phyloP scores from a whole-genome alignment of 2,329 filamentous ascomycete species.

The Calonectria pteridis region DNA sequence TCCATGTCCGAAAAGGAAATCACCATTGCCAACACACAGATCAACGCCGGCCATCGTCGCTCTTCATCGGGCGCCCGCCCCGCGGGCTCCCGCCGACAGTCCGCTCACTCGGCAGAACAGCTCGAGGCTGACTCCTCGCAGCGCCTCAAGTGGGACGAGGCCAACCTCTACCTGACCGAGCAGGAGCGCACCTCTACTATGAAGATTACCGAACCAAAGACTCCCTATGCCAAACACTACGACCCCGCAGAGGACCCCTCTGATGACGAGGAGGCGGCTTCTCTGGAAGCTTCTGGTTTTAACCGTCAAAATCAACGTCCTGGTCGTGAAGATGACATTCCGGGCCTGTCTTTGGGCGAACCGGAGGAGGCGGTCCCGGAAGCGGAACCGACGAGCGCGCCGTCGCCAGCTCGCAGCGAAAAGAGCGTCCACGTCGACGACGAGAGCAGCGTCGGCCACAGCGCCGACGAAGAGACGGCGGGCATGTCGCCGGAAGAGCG shows the following conservation, averaged over 20 bases:
- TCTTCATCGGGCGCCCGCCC: slow-evolving; percentile 78
- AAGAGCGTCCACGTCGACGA: slow-evolving; percentile 88
- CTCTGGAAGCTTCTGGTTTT: slow-evolving; percentile 46
- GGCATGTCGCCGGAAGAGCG: slow-evolving; percentile 77
- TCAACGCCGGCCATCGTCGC: slow-evolving; percentile 91
- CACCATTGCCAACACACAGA: slow-evolving; percentile 92
- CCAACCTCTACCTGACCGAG: slow-evolving; percentile 96
- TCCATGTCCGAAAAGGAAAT: slow-evolving; percentile 82
- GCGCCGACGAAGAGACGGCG: slow-evolving; percentile 67
- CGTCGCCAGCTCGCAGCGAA: slow-evolving; percentile 52
- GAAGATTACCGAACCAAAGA: slow-evolving; percentile 99
- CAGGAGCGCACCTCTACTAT: slow-evolving; percentile 95
- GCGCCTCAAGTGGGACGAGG: slow-evolving; percentile 97
- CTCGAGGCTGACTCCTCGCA: slow-evolving; percentile 68
- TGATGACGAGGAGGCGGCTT: slow-evolving; percentile 74
- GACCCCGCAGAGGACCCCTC: slow-evolving; percentile 90
- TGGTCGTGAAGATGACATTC: slow-evolving; percentile 80
- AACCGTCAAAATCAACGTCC: slow-evolving; percentile 52
- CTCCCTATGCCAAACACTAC: slow-evolving; percentile 93
- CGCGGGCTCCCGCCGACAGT: slow-evolving; percentile 78
- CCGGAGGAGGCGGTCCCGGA: slow-evolving; percentile 80
- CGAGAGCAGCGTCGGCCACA: slow-evolving; percentile 67
- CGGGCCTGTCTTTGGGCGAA: slow-evolving; percentile 91
- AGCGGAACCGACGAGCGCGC: slow-evolving; percentile 47
- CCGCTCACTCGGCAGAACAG: slow-evolving; percentile 59